These are phyloP conservation scores for Tolypocladium sp. DNA, from an alignment of 2,329 filamentous ascomycete species.

Conservation along the genomic window DNA sequence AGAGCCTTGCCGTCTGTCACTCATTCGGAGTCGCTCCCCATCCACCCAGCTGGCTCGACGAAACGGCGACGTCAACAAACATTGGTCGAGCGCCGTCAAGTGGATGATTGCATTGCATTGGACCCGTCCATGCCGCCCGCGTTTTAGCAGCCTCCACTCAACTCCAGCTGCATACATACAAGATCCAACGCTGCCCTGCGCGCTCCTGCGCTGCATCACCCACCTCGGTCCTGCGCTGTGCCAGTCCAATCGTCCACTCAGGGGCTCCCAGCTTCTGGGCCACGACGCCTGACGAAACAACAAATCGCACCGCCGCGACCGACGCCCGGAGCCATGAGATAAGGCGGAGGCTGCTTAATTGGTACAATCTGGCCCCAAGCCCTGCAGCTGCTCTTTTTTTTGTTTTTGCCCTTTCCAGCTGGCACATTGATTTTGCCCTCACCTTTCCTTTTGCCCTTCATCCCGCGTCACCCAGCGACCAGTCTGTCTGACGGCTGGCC, in stretches of 20 bases:
- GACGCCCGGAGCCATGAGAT: constrained; percentile 33
- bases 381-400: constrained; percentile 4
- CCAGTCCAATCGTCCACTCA: constrained; percentile 9
- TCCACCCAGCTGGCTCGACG: constrained; percentile 4
- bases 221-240: not conserved
- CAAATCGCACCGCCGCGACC: constrained; percentile 20
- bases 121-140: not conserved
- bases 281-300: constrained; percentile 19
- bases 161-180: not conserved
- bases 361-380: constrained; percentile 18
- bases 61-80: constrained; percentile 9
- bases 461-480: not conserved
- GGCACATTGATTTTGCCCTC: not conserved
- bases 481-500: not conserved
- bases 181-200: constrained; percentile 1
- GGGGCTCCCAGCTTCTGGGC: constrained; percentile 13
- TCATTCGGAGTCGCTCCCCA: constrained; percentile 1
- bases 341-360: constrained; percentile 24
- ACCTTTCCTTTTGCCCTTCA: not conserved
- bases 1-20: constrained; percentile 1
- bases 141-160: not conserved
- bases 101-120: not conserved
- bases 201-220: not conserved
- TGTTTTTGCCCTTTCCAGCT: not conserved
- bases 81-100: not conserved